Base-by-base conservation (phyloP, 352 stramenopile genomes). In the Phytophthora pini region DNA sequence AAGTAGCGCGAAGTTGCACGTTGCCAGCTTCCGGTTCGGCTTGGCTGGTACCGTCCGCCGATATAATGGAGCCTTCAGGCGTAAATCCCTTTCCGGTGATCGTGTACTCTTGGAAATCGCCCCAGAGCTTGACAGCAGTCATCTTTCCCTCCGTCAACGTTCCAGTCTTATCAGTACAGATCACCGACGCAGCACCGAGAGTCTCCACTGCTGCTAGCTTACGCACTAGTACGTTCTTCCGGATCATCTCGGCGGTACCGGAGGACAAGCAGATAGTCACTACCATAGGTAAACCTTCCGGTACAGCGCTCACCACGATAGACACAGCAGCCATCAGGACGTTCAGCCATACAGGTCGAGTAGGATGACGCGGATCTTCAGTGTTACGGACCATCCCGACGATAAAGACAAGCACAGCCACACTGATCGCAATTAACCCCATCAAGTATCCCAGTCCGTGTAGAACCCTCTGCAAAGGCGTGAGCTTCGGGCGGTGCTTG, bases 301-400 rank as follows among this genome's bases (percentile, higher is more conserved):
- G 84, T 3, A 94, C 76, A 61, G 96, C 74, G 73, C 81, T 84
- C n/a, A 95, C 70, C 45, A 79, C 64, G 3, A 94, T 77, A 56
- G 92, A 98, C 1, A 98, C 93, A 0, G 94, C 92, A 20, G 98
- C 92, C 70, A 97, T 98, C 41, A 99, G 82, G 70, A 98, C 98
- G 17, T 95, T 93, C 36, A 99, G 60, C 63, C 75, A 90, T 32
- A 96, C 83, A 0, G 93, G 88, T 26, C 93, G 79, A 24, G 94
- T 69, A n/a, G 89, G 86, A 43, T 88, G 69, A 45, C 82, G 82
- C 1, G 76, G 76, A 43, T 93, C 81, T 24, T 76, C 63, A 5
- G 68, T 87, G n/a, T 54, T 64, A 15, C 84, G 80, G 2, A 82
- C 17, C 51, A 97, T 77, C 5, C 93, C 89, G 11, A 98, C 91